Evolutionary conservation across 306 rosid species (phyloP).

Genomic region (Cicer pinnatifidum): DNA sequence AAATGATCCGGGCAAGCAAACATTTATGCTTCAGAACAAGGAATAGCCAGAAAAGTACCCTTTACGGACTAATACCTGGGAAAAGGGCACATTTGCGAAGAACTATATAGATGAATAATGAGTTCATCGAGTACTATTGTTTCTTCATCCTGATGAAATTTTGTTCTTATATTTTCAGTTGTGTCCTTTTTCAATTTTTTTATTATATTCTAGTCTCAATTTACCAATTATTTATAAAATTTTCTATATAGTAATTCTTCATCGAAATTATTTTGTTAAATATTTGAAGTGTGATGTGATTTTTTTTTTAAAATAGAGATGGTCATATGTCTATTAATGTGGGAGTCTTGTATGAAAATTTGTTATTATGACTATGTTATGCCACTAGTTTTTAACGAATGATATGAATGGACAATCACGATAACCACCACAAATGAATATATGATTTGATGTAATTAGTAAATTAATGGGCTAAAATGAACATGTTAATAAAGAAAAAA

Average conservation of each 20-base stretch:
- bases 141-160: conserved; percentile 9
- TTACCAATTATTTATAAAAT: conserved; percentile 2
- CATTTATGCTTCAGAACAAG: neutral
- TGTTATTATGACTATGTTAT: neutral
- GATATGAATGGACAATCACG: neutral
- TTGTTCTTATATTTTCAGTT: conserved; percentile 16
- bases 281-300: neutral
- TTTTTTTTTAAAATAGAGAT: neutral
- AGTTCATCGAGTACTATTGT: neutral
- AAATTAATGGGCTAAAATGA: conserved; percentile 16
- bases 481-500: neutral
- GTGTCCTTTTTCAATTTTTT: conserved; percentile 9
- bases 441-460: conserved; percentile 15
- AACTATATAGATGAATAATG: neutral
- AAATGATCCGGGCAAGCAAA: neutral
- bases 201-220: neutral
- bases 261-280: conserved; percentile 6
- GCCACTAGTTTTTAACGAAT: neutral
- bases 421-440: neutral
- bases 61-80: neutral
- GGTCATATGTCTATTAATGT: conserved; percentile 1
- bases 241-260: neutral
- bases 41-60: neutral
- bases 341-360: neutral
- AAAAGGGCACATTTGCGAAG: neutral